Evolutionary conservation across 2,329 filamentous ascomycete species (phyloP).

Genomic region (Parafenestella ontariensis): DNA sequence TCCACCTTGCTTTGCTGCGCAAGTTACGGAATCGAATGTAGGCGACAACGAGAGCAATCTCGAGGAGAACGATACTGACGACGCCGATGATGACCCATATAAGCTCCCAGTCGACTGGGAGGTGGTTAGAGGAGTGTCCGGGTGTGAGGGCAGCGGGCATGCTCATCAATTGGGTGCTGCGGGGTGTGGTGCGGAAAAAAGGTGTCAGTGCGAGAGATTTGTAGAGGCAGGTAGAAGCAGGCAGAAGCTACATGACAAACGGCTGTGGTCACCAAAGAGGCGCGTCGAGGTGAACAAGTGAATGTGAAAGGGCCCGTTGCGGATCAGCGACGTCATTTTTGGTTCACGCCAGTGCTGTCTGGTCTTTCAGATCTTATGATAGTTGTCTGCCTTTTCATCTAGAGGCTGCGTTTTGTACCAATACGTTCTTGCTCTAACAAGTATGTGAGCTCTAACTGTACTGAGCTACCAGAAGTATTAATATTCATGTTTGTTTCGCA

Average conservation of each 20-base stretch:
- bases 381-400: too few species aligned
- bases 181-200: neutral
- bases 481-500: too few species aligned
- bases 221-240: neutral
- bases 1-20: constrained; percentile 20
- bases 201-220: neutral
- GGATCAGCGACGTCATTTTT: neutral
- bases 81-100: constrained; percentile 8
- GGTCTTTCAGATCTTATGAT: too few species aligned
- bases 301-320: neutral
- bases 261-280: too few species aligned
- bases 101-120: constrained; percentile 8
- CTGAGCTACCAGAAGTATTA: too few species aligned
- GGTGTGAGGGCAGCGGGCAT: neutral
- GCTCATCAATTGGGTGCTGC: neutral
- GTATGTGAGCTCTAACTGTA: too few species aligned
- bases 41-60: neutral
- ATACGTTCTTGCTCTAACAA: too few species aligned
- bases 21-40: constrained; percentile 5
- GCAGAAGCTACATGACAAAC: too few species aligned
- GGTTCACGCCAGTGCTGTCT: too few species aligned
- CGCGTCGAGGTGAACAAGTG: neutral
- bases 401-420: too few species aligned
- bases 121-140: neutral
- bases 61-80: constrained; percentile 3